These are phyloP conservation scores for Entophlyctis luteolus DNA, from an alignment of 192 early-diverging fungal genomes.

Conservation along the genomic window DNA sequence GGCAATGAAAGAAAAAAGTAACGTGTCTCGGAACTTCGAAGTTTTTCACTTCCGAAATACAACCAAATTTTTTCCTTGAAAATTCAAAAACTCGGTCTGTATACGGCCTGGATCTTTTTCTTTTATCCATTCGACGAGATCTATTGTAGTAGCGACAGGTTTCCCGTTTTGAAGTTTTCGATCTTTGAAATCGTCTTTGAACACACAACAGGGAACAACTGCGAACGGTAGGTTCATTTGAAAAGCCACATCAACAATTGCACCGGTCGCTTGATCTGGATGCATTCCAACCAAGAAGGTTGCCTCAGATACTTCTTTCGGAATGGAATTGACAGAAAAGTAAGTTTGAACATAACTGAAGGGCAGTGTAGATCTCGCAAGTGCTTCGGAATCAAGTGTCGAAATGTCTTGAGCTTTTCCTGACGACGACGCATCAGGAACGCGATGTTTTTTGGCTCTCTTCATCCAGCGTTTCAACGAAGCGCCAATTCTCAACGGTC, in stretches of 20 bases:
- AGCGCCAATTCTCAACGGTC: slow-evolving; percentile 35
- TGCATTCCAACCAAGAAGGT: slow-evolving; percentile 54
- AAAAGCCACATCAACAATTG: slow-evolving; percentile 52
- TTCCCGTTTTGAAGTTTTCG: slow-evolving; percentile 31
- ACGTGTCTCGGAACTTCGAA: too few relatives aligned
- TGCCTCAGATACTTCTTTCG: slow-evolving; percentile 22
- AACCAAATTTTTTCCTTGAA: slow-evolving; percentile 19
- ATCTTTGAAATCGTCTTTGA: slow-evolving; percentile 48
- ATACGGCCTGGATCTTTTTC: slow-evolving; percentile 1
- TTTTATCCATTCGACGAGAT: slow-evolving; percentile 20
- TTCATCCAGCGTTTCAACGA: slow-evolving; percentile 37
- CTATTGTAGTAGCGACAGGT: slow-evolving; percentile 6
- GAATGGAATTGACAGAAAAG: slow-evolving; percentile 24
- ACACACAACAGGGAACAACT: slow-evolving; percentile 58
- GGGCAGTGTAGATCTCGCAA: background rate
- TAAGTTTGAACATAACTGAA: slow-evolving; percentile 26
- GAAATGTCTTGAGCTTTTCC: background rate
- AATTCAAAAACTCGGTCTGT: slow-evolving; percentile 3
- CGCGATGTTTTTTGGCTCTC: slow-evolving; percentile 10
- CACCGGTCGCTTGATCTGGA: slow-evolving; percentile 60
- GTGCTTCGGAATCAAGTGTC: background rate
- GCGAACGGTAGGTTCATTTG: slow-evolving; percentile 48
- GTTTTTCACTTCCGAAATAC: too few relatives aligned
- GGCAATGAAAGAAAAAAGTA: too few relatives aligned
- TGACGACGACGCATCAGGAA: background rate